phyloP scores from a whole-genome alignment of 495 filamentous ascomycete species.

The Daldinia bambusicola region DNA sequence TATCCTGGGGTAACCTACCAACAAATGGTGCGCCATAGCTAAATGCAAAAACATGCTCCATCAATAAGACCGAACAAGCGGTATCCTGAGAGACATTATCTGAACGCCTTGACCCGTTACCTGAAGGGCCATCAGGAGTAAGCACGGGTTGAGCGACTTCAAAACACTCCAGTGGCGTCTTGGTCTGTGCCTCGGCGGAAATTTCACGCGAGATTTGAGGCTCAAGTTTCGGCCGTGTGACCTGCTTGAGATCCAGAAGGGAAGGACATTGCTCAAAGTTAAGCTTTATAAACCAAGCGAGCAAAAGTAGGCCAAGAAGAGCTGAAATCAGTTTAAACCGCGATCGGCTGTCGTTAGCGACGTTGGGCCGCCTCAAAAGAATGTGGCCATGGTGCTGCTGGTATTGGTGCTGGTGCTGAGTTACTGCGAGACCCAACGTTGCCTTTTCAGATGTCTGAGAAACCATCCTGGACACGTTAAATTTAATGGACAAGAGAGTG shows the following conservation, averaged over 20 bases:
- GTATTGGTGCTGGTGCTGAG: not conserved
- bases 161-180: slow-evolving; percentile 65
- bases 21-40: slow-evolving; percentile 85
- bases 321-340: slow-evolving; percentile 6
- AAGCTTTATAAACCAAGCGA: slow-evolving; percentile 13
- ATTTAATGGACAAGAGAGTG: not conserved
- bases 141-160: slow-evolving; percentile 73
- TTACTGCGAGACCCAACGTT: not conserved
- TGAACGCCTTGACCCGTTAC: slow-evolving; percentile 14
- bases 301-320: slow-evolving; percentile 18
- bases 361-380: not conserved
- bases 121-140: slow-evolving; percentile 48
- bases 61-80: slow-evolving; percentile 67
- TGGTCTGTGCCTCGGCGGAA: slow-evolving; percentile 24
- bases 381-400: not conserved
- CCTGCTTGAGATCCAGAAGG: slow-evolving; percentile 1
- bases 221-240: slow-evolving; percentile 19
- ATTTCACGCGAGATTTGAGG: not conserved
- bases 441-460: slow-evolving; percentile 1
- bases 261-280: not conserved
- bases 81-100: slow-evolving; percentile 35
- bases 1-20: slow-evolving; percentile 60
- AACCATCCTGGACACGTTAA: slow-evolving; percentile 14
- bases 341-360: not conserved
- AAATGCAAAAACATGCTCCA: slow-evolving; percentile 77